Conservation (phyloP, 176 grass and related monocot species). For the Ananas comosus region DNA sequence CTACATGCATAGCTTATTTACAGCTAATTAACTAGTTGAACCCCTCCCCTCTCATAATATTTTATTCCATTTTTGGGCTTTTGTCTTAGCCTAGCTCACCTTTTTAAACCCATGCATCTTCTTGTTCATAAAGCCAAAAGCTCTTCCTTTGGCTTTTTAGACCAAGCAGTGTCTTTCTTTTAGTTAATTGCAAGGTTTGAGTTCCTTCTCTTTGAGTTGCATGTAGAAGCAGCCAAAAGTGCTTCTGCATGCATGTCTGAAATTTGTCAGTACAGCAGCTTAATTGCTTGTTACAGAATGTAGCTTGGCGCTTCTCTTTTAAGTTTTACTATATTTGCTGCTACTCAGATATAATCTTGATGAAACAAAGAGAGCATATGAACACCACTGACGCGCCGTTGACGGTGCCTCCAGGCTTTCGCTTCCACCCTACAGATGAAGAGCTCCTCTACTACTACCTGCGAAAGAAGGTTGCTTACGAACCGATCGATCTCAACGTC, state of each 20-base stretch:
- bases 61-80: neutral
- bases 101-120: constrained; percentile 12
- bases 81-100: constrained; percentile 2
- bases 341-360: constrained; percentile 1
- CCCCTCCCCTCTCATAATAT: neutral
- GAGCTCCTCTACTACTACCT: constrained; percentile 83
- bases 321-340: neutral
- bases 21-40: neutral
- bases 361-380: neutral
- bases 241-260: too few relatives aligned
- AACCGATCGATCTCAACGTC: constrained; percentile 71
- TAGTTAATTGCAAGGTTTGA: neutral
- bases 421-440: constrained; percentile 86
- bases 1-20: neutral
- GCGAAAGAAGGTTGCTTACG: constrained; percentile 65
- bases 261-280: too few relatives aligned
- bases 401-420: constrained; percentile 55
- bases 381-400: neutral
- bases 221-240: too few relatives aligned
- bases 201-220: neutral
- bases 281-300: too few relatives aligned
- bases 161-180: constrained; percentile 2
- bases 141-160: constrained; percentile 14
- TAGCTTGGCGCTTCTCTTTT: neutral
- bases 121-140: constrained; percentile 7